A percentile compares a stretch with the other conserved stretches of the same genome.
These are phyloP conservation scores for Dimargaris verticillata DNA, from an alignment of 192 early-diverging fungal genomes.

Conservation along the genomic window DNA sequence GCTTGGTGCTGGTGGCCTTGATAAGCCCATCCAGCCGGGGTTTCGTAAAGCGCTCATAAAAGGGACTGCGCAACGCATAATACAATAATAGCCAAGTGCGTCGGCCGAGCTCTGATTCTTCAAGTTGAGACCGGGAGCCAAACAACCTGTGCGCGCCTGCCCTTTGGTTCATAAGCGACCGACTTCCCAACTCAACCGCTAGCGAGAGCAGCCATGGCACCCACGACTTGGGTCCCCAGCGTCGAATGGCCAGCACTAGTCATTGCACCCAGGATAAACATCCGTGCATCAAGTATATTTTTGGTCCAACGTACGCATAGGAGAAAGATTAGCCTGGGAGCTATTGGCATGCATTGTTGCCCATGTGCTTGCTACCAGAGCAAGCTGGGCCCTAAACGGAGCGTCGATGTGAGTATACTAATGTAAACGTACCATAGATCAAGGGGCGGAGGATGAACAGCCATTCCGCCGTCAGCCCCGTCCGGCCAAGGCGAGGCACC, in stretches of 20 bases:
- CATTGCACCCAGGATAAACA: neutral
- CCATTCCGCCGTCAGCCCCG: slow-evolving; percentile 50
- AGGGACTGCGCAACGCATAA: slow-evolving; percentile 71
- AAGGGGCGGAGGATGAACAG: slow-evolving; percentile 73
- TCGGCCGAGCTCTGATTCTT: slow-evolving; percentile 42
- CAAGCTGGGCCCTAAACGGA: neutral
- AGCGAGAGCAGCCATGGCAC: slow-evolving; percentile 74
- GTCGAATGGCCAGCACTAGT: slow-evolving; percentile 52
- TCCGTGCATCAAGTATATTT: neutral
- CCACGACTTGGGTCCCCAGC: slow-evolving; percentile 57
- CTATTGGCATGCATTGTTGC: neutral
- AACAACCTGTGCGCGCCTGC: too few species aligned
- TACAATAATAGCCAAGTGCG: slow-evolving; percentile 57
- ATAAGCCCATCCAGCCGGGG: slow-evolving; percentile 45
- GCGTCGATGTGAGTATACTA: too few species aligned
- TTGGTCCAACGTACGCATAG: neutral
- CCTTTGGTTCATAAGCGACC: slow-evolving; percentile 6
- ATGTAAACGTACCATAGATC: slow-evolving; percentile 44
- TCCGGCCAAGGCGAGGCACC: slow-evolving; percentile 32
- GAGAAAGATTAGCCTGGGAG: neutral
- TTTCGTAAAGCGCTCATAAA: slow-evolving; percentile 61
- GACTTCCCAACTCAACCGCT: slow-evolving; percentile 42
- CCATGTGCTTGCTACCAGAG: neutral
- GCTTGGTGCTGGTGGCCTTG: slow-evolving; percentile 47
- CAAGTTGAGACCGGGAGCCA: slow-evolving; percentile 12